phyloP scores from a whole-genome alignment of 805 yeast genomes.

The Scheffersomyces lignosus region DNA sequence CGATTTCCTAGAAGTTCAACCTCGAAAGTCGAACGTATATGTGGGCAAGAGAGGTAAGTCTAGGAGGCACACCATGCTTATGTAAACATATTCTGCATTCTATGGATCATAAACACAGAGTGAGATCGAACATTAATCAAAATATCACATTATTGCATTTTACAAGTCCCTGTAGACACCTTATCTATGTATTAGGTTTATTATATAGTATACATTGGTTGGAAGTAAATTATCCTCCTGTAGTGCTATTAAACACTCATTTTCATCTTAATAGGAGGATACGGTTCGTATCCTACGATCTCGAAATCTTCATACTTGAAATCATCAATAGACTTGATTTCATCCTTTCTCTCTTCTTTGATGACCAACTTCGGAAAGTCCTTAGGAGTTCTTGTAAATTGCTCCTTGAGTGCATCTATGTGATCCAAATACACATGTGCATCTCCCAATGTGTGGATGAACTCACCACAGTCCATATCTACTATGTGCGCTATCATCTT shows the following conservation, averaged over 20 bases:
- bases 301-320: slow-evolving; percentile 88
- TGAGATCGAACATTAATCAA: no score
- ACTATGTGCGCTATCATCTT: slow-evolving; percentile 96
- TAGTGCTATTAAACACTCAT: slow-evolving; percentile 89
- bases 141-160: no score
- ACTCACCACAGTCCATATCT: slow-evolving; percentile 93
- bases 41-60: neutral
- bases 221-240: neutral
- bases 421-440: slow-evolving; percentile 95
- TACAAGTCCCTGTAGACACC: no score
- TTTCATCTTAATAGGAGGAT: slow-evolving; percentile 84
- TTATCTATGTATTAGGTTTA: neutral
- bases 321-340: slow-evolving; percentile 74
- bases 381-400: slow-evolving; percentile 71
- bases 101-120: neutral
- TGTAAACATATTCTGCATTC: neutral
- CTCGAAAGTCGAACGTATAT: neutral
- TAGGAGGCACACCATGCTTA: slow-evolving; percentile 10
- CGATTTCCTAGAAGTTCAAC: slow-evolving; percentile 7
- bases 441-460: slow-evolving; percentile 94
- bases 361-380: slow-evolving; percentile 78
- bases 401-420: slow-evolving; percentile 84
- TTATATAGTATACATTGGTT: neutral
- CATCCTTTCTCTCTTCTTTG: slow-evolving; percentile 48
- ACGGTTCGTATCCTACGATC: slow-evolving; percentile 76